These are phyloP conservation scores for Leccinum barrowsii DNA, from an alignment of 768 basidiomycete genomes.

Conservation along the genomic window DNA sequence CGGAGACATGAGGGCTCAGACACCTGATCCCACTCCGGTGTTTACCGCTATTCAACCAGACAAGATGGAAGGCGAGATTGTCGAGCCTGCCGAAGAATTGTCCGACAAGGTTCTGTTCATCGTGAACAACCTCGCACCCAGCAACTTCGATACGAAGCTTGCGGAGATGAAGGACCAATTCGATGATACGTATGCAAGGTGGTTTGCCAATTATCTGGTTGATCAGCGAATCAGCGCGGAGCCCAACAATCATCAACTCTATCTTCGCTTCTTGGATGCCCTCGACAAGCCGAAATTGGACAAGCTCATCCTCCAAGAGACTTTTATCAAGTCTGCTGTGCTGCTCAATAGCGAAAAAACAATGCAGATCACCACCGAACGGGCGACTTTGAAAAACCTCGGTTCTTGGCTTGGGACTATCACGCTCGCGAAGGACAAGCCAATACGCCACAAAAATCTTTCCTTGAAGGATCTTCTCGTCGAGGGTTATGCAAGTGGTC, in stretches of 20 bases:
- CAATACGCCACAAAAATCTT: conserved; percentile 89
- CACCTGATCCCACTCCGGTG: conserved; percentile 46
- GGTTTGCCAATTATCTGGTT: conserved; percentile 98
- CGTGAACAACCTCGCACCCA: conserved; percentile 94
- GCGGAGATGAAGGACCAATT: conserved; percentile 84
- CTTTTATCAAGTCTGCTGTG: conserved; percentile 78
- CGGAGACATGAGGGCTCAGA: conserved; percentile 37
- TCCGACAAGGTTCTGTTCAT: conserved; percentile 97
- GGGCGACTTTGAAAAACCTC: conserved; percentile 87
- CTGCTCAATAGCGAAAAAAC: conserved; percentile 92
- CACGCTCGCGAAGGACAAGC: conserved; percentile 88
- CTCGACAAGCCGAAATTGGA: conserved; percentile 64
- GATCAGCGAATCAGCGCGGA: conserved; percentile 94
- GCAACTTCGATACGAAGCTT: conserved; percentile 87
- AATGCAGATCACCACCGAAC: conserved; percentile 79
- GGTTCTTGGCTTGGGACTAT: conserved; percentile 93
- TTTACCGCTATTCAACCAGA: conserved; percentile 83
- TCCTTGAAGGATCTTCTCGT: conserved; percentile 97
- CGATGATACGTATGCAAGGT: conserved; percentile 78
- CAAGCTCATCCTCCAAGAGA: conserved; percentile 89
- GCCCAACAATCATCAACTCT: conserved; percentile 94
- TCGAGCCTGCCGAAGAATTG: conserved; percentile 76
- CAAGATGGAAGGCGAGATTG: conserved; percentile 53
- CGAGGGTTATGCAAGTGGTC: conserved; percentile 90
- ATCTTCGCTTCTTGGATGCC: conserved; percentile 89